Base-by-base conservation (phyloP, 768 basidiomycete species). In the Pluteus cervinus region DNA sequence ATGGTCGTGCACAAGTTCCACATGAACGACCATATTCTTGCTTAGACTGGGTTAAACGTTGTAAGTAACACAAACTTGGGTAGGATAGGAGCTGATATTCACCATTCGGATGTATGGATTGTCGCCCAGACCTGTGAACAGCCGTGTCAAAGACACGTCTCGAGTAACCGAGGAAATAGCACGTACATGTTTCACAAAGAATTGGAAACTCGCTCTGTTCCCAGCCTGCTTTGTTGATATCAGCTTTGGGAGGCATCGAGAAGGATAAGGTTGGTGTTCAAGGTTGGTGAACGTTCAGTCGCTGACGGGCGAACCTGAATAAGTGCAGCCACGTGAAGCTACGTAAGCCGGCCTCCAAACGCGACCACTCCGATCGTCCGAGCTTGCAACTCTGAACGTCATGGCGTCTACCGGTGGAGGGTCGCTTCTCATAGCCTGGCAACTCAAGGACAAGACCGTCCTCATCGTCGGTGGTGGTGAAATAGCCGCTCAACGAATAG, bases 21-120 rank as follows among this genome's bases (percentile, higher is more conserved):
- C 96, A 99, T 37, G 91, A 91, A 18, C 86, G 75, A 4, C 92
- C 96, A 45, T 86, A 94, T 54, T 92, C 86, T 74, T 98, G 96
- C 63, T 97, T 98, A 5, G 89, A 90, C 94, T 97, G 44, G n/a
- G n/a, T 12, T 28, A 26, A 43, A 6, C 28, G 7, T 23, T 21
- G 40, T 36, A 23, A 36, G 40, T 17, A n/a, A n/a, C n/a, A n/a
- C n/a, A 32, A 15, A 17, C 21, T 31, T 4, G 30, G 35, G 24
- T 9, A 40, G 37, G 23, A 29, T 18, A 11, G 21, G 41, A 18
- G 5, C 3, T 17, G 28, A 14, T 38, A 45, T 78, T 47, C 46
- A 91, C 92, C 92, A 97, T 98, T 47, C 90, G 79, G 36, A 94
- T 76, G 65, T 94, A 99, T 1, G 92, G 87, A 63, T 89, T 93